phyloP scores from a whole-genome alignment of 169 alveolate species.

The Plasmodium chabaudi region DNA sequence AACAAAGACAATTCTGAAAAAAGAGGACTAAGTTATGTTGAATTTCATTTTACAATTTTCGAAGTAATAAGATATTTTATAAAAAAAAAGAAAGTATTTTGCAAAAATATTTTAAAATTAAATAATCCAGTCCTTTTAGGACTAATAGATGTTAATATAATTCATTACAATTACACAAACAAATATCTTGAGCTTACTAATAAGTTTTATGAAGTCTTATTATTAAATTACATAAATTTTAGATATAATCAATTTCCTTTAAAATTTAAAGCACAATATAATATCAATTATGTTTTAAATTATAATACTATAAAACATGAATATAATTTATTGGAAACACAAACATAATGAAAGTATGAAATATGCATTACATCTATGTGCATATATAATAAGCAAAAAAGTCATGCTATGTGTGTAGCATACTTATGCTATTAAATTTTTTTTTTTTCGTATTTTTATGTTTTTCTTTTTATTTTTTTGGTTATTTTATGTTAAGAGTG shows the following conservation, averaged over 20 bases:
- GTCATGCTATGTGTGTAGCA: too few relatives aligned
- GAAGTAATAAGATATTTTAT: conserved; percentile 47
- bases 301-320: conserved; percentile 79
- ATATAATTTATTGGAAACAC: conserved; percentile 55
- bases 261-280: conserved; percentile 72
- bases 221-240: conserved; percentile 40
- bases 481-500: too few relatives aligned
- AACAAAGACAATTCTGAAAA: not conserved
- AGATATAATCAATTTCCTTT: conserved; percentile 48
- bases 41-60: conserved; percentile 55
- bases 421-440: too few relatives aligned
- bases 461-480: too few relatives aligned
- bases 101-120: conserved; percentile 37
- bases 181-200: conserved; percentile 41
- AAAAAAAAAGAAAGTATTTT: conserved; percentile 58
- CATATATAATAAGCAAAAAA: too few relatives aligned
- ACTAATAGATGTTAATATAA: conserved; percentile 51
- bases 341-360: not conserved
- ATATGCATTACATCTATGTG: too few relatives aligned
- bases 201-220: conserved; percentile 27
- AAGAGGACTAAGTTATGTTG: conserved; percentile 19
- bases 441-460: too few relatives aligned
- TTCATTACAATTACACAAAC: conserved; percentile 40
- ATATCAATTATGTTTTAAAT: conserved; percentile 82
- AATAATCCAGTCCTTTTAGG: conserved; percentile 60